These are phyloP conservation scores for Kockiozyma suomiensis DNA, from an alignment of 805 yeast species.

Conservation along the genomic window DNA sequence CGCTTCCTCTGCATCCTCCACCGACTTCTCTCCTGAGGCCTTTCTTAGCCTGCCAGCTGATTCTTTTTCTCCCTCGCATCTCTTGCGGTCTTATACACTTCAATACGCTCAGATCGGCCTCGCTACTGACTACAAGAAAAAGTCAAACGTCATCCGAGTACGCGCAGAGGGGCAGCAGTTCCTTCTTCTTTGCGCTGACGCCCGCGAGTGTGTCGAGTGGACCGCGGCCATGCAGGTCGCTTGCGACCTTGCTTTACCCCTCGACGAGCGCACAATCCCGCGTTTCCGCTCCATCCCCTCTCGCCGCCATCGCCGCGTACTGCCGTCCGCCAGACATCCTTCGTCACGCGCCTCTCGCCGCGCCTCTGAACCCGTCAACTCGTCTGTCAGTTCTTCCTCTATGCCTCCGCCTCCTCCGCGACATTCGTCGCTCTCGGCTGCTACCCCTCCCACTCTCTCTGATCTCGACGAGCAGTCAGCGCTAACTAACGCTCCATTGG, in stretches of 20 bases:
- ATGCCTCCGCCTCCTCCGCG: constrained; percentile 4
- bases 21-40: constrained; percentile 10
- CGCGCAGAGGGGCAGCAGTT: constrained; percentile 85
- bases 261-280: constrained; percentile 71
- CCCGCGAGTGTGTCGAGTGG: constrained; percentile 78
- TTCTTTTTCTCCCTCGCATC: constrained; percentile 31
- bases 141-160: constrained; percentile 66
- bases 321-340: constrained; percentile 32
- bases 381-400: neutral
- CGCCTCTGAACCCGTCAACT: constrained; percentile 4
- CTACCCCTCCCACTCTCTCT: neutral
- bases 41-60: constrained; percentile 20
- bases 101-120: constrained; percentile 85
- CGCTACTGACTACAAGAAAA: constrained; percentile 81
- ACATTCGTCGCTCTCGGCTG: constrained; percentile 7
- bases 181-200: constrained; percentile 61
- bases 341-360: constrained; percentile 18
- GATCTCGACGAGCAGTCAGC: neutral
- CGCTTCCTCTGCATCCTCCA: constrained; percentile 18
- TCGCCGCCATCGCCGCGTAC: constrained; percentile 55
- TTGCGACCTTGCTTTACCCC: constrained; percentile 75
- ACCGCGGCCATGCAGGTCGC: constrained; percentile 71
- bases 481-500: neutral
- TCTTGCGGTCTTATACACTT: constrained; percentile 64
- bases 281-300: constrained; percentile 79